phyloP scores from a whole-genome alignment of 305 asterid genomes.

The Fraxinus sp. region DNA sequence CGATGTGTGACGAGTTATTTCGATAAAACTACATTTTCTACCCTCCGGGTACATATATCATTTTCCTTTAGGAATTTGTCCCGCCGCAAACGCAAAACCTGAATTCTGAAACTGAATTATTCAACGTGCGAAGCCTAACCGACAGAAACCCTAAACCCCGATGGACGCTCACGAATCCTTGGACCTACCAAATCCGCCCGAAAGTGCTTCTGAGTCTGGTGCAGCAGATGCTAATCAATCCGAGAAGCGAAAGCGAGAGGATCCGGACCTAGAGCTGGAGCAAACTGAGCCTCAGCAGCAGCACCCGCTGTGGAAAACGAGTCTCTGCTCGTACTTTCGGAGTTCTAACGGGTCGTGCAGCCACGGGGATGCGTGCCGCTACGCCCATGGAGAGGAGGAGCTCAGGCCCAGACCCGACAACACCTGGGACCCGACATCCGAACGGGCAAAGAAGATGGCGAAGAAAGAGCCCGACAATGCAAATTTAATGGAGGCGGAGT shows the following conservation, averaged over 20 bases:
- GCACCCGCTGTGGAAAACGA: constrained; percentile 76
- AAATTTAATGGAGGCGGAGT: constrained; percentile 27
- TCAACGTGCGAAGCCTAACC: constrained; percentile 41
- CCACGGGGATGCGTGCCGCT: constrained; percentile 73
- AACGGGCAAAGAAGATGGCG: constrained; percentile 72
- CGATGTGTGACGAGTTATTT: too few relatives aligned
- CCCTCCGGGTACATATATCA: too few relatives aligned
- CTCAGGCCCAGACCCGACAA: constrained; percentile 68
- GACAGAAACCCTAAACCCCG: constrained; percentile 49
- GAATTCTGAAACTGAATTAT: constrained; percentile 7
- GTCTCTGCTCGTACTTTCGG: constrained; percentile 83
- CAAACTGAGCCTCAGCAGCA: constrained; percentile 24
- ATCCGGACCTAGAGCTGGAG: constrained; percentile 29
- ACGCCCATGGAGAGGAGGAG: constrained; percentile 83
- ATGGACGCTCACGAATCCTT: constrained; percentile 36
- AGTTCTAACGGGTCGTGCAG: constrained; percentile 54
- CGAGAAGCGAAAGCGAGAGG: constrained; percentile 70
- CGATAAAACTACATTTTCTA: too few relatives aligned
- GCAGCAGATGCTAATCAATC: constrained; percentile 20
- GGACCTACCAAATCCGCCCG: constrained; percentile 28
- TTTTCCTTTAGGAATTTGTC: not conserved
- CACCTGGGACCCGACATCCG: constrained; percentile 94
- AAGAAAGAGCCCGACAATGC: constrained; percentile 31
- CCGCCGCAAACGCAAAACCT: not conserved
- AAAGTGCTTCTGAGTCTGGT: constrained; percentile 21